A percentile compares a stretch with the other conserved stretches of the same genome.
These are phyloP conservation scores for Fusarium dlaminii DNA, from an alignment of 2,329 filamentous ascomycete genomes.

Conservation along the genomic window DNA sequence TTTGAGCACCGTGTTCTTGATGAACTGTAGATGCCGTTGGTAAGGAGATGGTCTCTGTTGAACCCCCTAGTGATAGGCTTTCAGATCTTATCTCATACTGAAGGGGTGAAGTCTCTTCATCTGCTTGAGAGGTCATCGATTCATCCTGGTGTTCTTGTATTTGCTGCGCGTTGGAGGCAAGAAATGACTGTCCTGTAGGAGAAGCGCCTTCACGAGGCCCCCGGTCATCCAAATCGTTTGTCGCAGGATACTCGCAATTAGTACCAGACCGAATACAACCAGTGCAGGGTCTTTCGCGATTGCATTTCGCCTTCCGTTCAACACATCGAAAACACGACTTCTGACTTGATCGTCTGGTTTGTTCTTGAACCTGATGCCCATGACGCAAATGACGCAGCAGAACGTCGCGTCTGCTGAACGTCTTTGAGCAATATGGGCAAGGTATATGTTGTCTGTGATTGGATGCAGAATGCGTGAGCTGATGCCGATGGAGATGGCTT, in stretches of 20 bases:
- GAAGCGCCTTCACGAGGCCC: rapidly evolving
- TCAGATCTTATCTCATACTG: not conserved
- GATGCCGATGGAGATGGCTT: not conserved
- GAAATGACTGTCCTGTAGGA: not conserved
- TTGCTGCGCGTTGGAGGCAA: rapidly evolving
- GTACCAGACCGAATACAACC: not conserved
- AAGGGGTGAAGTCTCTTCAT: not conserved
- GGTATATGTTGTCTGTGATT: not conserved
- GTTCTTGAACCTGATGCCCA: not conserved
- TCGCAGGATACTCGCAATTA: not conserved
- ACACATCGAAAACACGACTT: slow-evolving; percentile 7
- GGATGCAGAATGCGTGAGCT: not conserved
- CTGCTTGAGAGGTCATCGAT: not conserved
- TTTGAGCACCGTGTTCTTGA: not conserved
- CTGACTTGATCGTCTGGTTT: not conserved
- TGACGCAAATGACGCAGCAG: not conserved
- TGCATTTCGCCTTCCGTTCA: not conserved
- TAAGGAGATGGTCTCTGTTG: rapidly evolving
- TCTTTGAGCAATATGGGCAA: not conserved
- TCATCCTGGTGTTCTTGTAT: not conserved
- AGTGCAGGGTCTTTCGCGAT: not conserved
- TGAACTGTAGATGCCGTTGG: not conserved
- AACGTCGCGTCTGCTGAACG: not conserved
- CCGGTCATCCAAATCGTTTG: not conserved
- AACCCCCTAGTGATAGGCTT: rapidly evolving